Evolutionary conservation across 192 early-diverging fungal genomes (phyloP).

Genomic region (Globomyces pollinis-pini): DNA sequence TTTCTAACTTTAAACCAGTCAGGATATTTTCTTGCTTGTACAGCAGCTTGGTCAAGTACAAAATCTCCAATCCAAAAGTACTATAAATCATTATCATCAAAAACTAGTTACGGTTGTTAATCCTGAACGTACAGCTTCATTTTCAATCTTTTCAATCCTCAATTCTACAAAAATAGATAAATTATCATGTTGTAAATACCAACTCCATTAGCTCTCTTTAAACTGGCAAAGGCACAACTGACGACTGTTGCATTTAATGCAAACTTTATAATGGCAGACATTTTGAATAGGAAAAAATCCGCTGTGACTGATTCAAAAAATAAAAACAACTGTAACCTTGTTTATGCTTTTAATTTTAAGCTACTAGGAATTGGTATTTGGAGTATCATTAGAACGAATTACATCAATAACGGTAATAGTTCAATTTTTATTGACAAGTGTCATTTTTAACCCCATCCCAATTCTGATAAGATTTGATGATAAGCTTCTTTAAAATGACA

Average conservation of each 20-base stretch:
- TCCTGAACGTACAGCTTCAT: background rate
- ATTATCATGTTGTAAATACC: background rate
- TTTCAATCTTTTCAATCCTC: slow-evolving; percentile 1
- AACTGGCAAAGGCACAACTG: background rate
- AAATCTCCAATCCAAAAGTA: slow-evolving; percentile 1
- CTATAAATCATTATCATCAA: too few species aligned
- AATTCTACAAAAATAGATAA: background rate
- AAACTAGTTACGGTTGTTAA: too few species aligned
- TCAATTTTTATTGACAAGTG: too few species aligned
- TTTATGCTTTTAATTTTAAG: too few species aligned
- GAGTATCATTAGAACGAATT: too few species aligned
- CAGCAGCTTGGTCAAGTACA: background rate
- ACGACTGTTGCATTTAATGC: background rate
- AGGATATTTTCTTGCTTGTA: background rate
- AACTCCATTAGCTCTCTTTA: background rate
- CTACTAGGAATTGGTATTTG: too few species aligned
- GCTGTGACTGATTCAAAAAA: too few species aligned
- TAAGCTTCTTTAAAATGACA: background rate
- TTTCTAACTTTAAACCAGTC: background rate
- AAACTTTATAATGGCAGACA: slow-evolving; percentile 44
- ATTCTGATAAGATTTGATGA: background rate
- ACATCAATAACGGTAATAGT: too few species aligned
- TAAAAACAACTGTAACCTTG: too few species aligned
- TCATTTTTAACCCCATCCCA: too few species aligned
- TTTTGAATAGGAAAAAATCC: too few species aligned